Evolutionary conservation across 192 early-diverging fungal species (phyloP).

Genomic region (Backusella morwellensis): DNA sequence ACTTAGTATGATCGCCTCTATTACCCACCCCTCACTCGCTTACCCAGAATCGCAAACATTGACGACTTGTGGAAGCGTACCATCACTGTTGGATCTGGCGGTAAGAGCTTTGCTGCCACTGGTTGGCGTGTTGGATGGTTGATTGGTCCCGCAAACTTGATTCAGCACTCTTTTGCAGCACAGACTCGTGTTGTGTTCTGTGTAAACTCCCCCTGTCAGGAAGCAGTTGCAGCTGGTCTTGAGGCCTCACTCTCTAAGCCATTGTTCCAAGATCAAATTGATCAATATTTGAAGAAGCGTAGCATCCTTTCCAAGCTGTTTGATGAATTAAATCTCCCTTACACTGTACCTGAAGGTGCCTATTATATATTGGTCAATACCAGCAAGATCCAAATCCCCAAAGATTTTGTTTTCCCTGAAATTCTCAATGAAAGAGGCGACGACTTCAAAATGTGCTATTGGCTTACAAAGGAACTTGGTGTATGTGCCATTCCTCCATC

Average conservation of each 20-base stretch:
- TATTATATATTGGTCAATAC: conserved; percentile 94
- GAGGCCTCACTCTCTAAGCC: conserved; percentile 55
- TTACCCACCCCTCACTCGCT: conserved; percentile 56
- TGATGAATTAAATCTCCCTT: conserved; percentile 66
- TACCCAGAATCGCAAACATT: conserved; percentile 79
- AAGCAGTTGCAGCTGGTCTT: conserved; percentile 75
- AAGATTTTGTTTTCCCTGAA: conserved; percentile 56
- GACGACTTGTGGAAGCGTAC: conserved; percentile 90
- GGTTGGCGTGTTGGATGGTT: conserved; percentile 98
- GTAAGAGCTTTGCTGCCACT: conserved; percentile 94
- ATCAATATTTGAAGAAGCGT: conserved; percentile 69
- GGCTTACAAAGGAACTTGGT: conserved; percentile 84
- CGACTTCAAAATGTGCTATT: conserved; percentile 80
- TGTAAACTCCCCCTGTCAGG: conserved; percentile 87
- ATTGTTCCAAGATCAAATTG: conserved; percentile 71
- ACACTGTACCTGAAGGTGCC: conserved; percentile 85
- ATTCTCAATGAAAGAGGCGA: conserved; percentile 58
- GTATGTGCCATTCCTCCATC: conserved; percentile 90
- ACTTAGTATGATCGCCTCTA: conserved; percentile 85
- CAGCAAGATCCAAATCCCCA: conserved; percentile 59
- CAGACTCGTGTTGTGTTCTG: conserved; percentile 91
- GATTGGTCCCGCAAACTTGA: conserved; percentile 71
- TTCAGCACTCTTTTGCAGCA: conserved; percentile 74
- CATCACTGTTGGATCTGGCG: conserved; percentile 88
- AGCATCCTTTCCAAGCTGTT: conserved; percentile 69